phyloP scores from a whole-genome alignment of 2,329 filamentous ascomycete genomes.

The Pseudovirgaria hyperparasitica region DNA sequence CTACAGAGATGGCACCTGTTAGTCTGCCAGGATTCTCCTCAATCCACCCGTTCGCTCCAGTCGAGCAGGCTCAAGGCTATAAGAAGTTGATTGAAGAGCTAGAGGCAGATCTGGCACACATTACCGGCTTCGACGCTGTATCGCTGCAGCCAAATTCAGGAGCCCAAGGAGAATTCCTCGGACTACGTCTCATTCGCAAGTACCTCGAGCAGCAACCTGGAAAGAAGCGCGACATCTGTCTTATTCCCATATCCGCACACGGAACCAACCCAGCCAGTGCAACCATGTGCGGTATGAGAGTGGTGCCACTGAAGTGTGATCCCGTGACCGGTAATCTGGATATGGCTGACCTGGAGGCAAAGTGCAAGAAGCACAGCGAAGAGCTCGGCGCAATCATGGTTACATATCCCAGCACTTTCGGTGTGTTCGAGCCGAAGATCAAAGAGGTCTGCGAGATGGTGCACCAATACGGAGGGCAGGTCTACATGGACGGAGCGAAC shows the following conservation, averaged over 20 bases:
- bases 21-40: constrained; percentile 64
- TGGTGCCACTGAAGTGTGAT: constrained; percentile 87
- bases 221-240: constrained; percentile 73
- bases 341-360: constrained; percentile 69
- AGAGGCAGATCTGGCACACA: constrained; percentile 61
- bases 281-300: constrained; percentile 90
- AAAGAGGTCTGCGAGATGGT: constrained; percentile 78
- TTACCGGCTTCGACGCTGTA: constrained; percentile 83
- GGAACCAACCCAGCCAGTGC: constrained; percentile 93
- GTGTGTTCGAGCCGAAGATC: constrained; percentile 83
- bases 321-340: constrained; percentile 79
- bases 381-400: constrained; percentile 91
- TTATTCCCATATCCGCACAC: constrained; percentile 91
- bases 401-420: constrained; percentile 90
- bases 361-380: constrained; percentile 77
- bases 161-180: constrained; percentile 89
- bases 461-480: constrained; percentile 77
- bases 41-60: constrained; percentile 68
- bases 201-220: constrained; percentile 58
- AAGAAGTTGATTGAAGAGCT: constrained; percentile 56
- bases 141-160: constrained; percentile 93
- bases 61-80: constrained; percentile 54
- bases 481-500: constrained; percentile 98
- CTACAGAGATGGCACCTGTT: constrained; percentile 82
- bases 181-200: constrained; percentile 75